Base-by-base conservation (phyloP, 2,329 filamentous ascomycete genomes). In the Colletotrichum magnum region DNA sequence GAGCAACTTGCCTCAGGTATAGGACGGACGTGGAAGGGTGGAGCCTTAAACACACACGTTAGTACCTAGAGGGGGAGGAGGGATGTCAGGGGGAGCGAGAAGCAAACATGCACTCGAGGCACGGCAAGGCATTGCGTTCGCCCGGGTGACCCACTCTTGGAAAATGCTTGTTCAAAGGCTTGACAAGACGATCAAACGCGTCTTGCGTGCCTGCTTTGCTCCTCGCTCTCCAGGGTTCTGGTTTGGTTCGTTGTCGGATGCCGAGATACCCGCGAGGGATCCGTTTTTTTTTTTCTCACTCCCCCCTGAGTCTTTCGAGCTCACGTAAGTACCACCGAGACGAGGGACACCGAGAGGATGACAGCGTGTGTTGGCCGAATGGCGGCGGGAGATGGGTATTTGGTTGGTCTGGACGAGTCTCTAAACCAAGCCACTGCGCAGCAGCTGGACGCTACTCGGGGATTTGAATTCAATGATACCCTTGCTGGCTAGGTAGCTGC, bases 111-210 rank as follows among this genome's bases (percentile, higher is more conserved):
- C 32, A 36, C 32, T 36, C 9, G 32, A 36, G 7, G 32, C 32
- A 36, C 10, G 32, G 32, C 32, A 36, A 36, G 10, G 32, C 28
- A 9, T 32, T 32, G 28, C 32, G 51, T 13, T 53, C 43, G 21
- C 45, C 50, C 21, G 59, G 50, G 21, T 39, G 39, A 51, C 39
- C 60, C 53, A 56, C 60, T 64, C 26, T 16, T 62, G 48, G 43
- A 26, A 56, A 69, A 65, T 65, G 66, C 62, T 69, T 60, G 50
- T 66, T 41, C 32, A 45, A 54, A 69, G 50, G 66, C 66, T 69
- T 69, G 56, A 51, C 56, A 28, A 45, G 56, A 59, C 66, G 61
- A 69, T 69, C 62, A 69, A 60, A 60, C 66, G n/a, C 13, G 18
- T 36, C 28, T 15, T 41, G 21, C 54, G 16, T 52, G 18, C 50